These are phyloP conservation scores for Trichomonas vaginalis DNA, from an alignment of 208 protist species.

Conservation along the genomic window DNA sequence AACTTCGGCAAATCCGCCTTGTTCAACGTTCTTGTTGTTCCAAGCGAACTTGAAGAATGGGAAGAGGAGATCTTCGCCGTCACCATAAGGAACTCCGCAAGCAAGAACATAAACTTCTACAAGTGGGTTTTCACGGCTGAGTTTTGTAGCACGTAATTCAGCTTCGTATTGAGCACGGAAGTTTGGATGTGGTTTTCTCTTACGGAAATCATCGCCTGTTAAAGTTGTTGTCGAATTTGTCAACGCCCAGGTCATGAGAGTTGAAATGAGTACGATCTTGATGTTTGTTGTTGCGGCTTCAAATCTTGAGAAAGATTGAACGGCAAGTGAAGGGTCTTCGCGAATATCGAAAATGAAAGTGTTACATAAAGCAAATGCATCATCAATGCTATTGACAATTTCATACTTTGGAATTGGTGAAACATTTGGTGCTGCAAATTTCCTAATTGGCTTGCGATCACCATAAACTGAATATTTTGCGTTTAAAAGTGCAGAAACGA, in stretches of 20 bases:
- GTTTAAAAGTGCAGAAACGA: not conserved
- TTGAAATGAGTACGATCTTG: not conserved
- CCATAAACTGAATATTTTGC: not conserved
- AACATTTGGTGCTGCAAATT: not conserved
- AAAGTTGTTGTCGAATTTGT: not conserved
- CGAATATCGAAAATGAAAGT: conserved; percentile 4
- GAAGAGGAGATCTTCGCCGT: not conserved
- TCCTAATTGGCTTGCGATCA: not conserved
- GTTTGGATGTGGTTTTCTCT: not conserved
- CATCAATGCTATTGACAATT: not conserved
- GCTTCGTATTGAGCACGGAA: not conserved
- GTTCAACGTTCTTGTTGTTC: not conserved
- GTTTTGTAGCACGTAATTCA: not conserved
- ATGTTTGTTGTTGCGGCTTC: not conserved
- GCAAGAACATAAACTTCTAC: not conserved
- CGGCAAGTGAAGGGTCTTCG: not conserved
- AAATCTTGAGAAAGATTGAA: not conserved
- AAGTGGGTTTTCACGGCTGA: not conserved
- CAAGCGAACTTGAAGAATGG: not conserved
- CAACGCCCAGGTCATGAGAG: not conserved
- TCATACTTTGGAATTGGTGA: not conserved
- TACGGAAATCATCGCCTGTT: conserved; percentile 1
- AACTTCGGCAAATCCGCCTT: not conserved
- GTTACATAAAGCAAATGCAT: conserved; percentile 10
- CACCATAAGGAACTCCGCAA: not conserved